Evolutionary conservation across 2,329 filamentous ascomycete genomes (phyloP).

Genomic region (Sclerotiophoma versabilis): DNA sequence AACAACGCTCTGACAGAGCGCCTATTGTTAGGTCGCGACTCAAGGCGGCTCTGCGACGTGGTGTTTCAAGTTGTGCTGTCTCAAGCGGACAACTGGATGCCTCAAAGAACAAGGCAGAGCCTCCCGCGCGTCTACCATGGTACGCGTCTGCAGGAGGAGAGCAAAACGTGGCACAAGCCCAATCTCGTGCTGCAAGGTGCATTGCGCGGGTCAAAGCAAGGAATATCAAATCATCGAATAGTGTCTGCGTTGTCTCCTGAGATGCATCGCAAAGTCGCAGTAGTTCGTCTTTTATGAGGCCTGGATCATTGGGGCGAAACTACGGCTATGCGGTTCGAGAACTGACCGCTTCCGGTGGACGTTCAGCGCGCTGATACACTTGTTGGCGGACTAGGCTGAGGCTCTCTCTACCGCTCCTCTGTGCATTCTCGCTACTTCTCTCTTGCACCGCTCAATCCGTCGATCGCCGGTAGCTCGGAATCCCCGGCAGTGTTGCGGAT

Average conservation of each 20-base stretch:
- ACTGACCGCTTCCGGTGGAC: constrained; percentile 13
- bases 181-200: constrained; percentile 12
- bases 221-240: constrained; percentile 1
- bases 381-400: constrained; percentile 9
- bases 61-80: constrained; percentile 31
- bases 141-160: constrained; percentile 5
- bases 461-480: constrained; percentile 19
- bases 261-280: constrained; percentile 12
- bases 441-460: constrained; percentile 1
- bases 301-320: constrained; percentile 20
- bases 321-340: background rate
- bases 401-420: background rate
- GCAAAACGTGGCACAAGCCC: constrained; percentile 7
- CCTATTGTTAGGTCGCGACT: constrained; percentile 19
- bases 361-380: constrained; percentile 3
- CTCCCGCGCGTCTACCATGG: constrained; percentile 22
- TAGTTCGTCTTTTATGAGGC: constrained; percentile 18
- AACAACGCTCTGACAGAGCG: constrained; percentile 7
- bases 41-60: constrained; percentile 24
- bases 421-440: constrained; percentile 1
- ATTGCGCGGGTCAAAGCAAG: constrained; percentile 9
- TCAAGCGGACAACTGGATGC: constrained; percentile 18
- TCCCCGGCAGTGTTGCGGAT: constrained; percentile 23
- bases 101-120: constrained; percentile 11
- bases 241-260: constrained; percentile 19